A percentile compares a stretch with the other conserved stretches of the same genome.
phyloP scores from a whole-genome alignment of 108 stramenopile genomes.

The Mayamaea pseudoterrestris region DNA sequence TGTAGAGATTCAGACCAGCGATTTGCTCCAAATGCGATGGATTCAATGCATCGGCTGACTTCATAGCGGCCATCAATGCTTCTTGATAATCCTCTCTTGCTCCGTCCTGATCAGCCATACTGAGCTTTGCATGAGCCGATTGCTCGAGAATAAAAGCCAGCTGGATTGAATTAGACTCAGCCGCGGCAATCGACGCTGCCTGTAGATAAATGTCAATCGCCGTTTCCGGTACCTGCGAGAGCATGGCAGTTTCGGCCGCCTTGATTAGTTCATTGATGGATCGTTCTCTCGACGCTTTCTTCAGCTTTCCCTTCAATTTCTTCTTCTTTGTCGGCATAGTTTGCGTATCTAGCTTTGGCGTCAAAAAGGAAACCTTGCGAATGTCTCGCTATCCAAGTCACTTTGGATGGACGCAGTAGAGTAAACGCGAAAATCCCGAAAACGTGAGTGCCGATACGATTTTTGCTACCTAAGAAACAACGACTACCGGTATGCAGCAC shows the following conservation, averaged over 20 bases:
- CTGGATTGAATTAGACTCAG: too few species aligned
- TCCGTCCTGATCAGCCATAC: constrained; percentile 49
- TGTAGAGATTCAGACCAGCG: constrained; percentile 55
- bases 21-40: constrained; percentile 10
- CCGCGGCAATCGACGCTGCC: too few species aligned
- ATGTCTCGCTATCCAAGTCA: too few species aligned
- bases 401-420: too few species aligned
- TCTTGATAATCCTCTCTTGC: constrained; percentile 49
- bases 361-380: too few species aligned
- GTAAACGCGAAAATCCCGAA: too few species aligned
- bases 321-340: too few species aligned
- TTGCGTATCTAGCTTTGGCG: too few species aligned
- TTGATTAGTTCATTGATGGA: background rate
- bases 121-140: constrained; percentile 54
- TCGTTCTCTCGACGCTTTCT: background rate
- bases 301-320: too few species aligned
- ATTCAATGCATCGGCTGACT: background rate
- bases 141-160: constrained; percentile 45
- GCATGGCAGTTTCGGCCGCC: background rate
- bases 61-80: constrained; percentile 36
- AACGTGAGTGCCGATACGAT: too few species aligned
- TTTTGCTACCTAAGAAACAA: too few species aligned
- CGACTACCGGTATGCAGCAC: too few species aligned
- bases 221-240: background rate
- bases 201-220: constrained; percentile 4